Evolutionary conservation across 257 asterid genomes (phyloP), one percentile per base, ranked within the genome.

Genomic region (Solanum chmielewskii): DNA sequence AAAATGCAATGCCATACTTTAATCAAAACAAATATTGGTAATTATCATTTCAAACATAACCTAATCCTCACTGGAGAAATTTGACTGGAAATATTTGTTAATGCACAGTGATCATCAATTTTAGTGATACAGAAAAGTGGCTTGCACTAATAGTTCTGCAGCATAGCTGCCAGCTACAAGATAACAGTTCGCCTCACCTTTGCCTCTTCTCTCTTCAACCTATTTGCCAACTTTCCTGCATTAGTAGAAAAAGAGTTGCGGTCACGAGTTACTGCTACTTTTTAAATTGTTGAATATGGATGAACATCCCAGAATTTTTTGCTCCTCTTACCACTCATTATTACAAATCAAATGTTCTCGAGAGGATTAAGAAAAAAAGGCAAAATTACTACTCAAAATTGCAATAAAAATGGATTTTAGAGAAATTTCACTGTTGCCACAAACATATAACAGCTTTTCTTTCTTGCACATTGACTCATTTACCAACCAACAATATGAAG

Each of bases 151-250:
- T 49, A 81, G 66, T 37, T 35, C 71, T 16, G 78, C 31, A 59
- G 86, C 68, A 60, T 13, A 56, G 68, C 84, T 86, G n/a, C 49
- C 41, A 76, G 25, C 75, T 23, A 87, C 12, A 84, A 60, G 33
- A 44, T 27, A 75, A 42, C 42, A 73, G 60, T 76, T 87, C 78
- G 83, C 62, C 91, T 91, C 91, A 96, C 99, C 96, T 97, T 96
- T 35, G 95, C 94, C 87, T 99, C 99, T 90, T 92, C 97, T n/a
- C 92, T 94, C 91, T 94, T 96, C 93, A 97, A 87, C 91, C 98
- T 93, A 90, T 93, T 75, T 60, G 98, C 98, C 90, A 97, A 93
- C 90, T 97, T 97, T 85, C 99, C 99, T 96, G 98, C 92, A 90
- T 27, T 35, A 76, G 21, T 59, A 73, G 83, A 21, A 35, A 15